Evolutionary conservation across 148 eudicot species (phyloP), one percentile per base, ranked within the genome.

Genomic region (Oxyria digyna): DNA sequence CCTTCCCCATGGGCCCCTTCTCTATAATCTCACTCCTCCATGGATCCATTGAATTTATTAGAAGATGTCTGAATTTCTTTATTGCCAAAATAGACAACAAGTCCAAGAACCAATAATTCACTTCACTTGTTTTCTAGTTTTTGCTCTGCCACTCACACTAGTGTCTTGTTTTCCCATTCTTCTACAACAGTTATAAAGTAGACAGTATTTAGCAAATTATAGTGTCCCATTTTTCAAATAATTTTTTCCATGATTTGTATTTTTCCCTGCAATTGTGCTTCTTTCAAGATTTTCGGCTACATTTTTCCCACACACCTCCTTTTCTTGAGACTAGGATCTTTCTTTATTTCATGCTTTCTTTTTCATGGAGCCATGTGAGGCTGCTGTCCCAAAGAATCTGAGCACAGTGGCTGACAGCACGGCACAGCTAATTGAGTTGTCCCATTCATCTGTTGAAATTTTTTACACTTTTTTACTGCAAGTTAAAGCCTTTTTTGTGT

Each of bases 261-360:
- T 26, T 57, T 13, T 57, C 64, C 64, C 1, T 29, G 35, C 26
- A 2, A 21, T 3, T 52, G 59, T 23, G 29, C 29, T 20, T 52
- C 17, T 57, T 57, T 57, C 64, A 57, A 57, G 64, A 27, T 57
- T 57, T 57, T 57, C 64, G 64, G 64, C 64, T 57, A 26, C 37
- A 26, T 57, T 27, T 52, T 52, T 24, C 15, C 31, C 37, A 29
- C 37, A 29, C 37, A 31, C 38, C 12, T 59, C 35, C 64, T 57
- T 57, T 57, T 57, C n/a, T 57, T 29, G 23, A 52, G 27, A 21
- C 62, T 24, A 13, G 29, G 29, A 52, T 24, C 29, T 57, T 59
- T 59, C 35, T 57, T 59, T 59, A 57, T 57, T 29, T 17, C 55
- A 59, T 59, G 65, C 65, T 59, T 21, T 52, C 9, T 52, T n/a